Evolutionary conservation across 1,284 basidiomycete species (phyloP), one percentile per base, ranked within the genome.

Genomic region (Ganoderma sp.): DNA sequence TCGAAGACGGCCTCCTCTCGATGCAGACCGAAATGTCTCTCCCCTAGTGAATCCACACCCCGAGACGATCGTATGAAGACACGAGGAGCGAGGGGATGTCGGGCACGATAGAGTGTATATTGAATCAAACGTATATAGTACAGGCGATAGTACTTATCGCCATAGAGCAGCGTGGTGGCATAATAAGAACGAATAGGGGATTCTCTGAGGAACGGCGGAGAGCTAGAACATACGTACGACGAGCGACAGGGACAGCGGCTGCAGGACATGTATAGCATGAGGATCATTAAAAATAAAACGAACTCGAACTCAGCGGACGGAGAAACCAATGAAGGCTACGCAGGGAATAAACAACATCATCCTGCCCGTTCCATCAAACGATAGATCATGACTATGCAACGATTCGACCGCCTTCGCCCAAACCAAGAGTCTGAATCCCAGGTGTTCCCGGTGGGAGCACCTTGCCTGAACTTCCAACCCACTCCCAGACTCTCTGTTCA

Each of bases 401-500:
- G 42, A 77, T 70, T 14, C 75, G 70, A 34, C 72, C 69, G 39
- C 72, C 73, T 37, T 72, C 75, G 14, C 72, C 75, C 63, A 74
- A 73, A 59, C 66, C 68, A 28, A 74, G 68, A 68, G 69, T 71
- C 67, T 68, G 69, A 45, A 69, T 34, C 19, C 68, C 69, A 22
- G 71, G 70, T 34, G 71, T 67, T 9, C 69, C 74, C 34, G 71
- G 72, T 15, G 73, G 66, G 14, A 76, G 68, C 62, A 73, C 73
- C 61, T 75, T 75, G 22, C 83, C 81, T n/a, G 81, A 76, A 68
- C 80, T 81, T 37, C 93, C 92, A 39, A 94, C 87, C 92, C 92
- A 95, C 66, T 89, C 83, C 92, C 92, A 95, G 66, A 94, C 93
- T 69, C 92, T 87, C 79, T 89, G 85, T 81, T 94, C 93, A 77